Base-by-base conservation (phyloP, 1,284 basidiomycete genomes). In the Mycosarcoma mackinlayi region DNA sequence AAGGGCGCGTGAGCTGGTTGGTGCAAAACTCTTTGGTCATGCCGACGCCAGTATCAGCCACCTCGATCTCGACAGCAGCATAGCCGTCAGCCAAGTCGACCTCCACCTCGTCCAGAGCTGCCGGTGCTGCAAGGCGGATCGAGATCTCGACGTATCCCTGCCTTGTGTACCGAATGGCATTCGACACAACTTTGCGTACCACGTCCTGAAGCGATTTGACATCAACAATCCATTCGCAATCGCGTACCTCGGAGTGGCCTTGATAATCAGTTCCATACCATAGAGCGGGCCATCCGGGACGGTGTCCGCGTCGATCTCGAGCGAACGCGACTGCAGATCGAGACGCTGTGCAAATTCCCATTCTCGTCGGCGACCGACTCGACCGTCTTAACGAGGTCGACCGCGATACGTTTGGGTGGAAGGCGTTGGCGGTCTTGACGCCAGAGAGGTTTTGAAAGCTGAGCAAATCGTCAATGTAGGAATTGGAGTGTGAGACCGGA, bases 401-500 rank as follows among this genome's bases (percentile, higher is more conserved):
- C 16, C 14, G 65, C 56, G 9, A 45, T 23, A 35, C 37, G 47
- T 48, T 60, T 54, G 27, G 49, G n/a, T 6, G 46, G 21, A 8
- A 28, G 4, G 46, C 4, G 38, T 23, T n/a, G 25, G 40, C 28
- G 6, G 47, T 31, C 60, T 50, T 63, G 53, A 67, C 31, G 38
- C 69, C 76, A 0, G 62, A 54, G n/a, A 77, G 41, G 24, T 62
- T 57, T 19, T 75, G 69, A 37, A 78, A 77, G 53, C 73, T 71
- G 45, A 78, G 65, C 39, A 78, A 49, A 23, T 77, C 75, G 45
- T 78, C 75, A 18, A 78, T 71, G 46, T 74, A 71, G 19, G 66
- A 53, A n/a, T 59, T 63, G 47, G n/a, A 76, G 58, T 45, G 74
- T 75, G 49, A 60, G 56, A 18, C 69, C 71, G 1, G 70, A 64